phyloP scores from a whole-genome alignment of 1,284 basidiomycete species.

The Apiotrichum sp. region DNA sequence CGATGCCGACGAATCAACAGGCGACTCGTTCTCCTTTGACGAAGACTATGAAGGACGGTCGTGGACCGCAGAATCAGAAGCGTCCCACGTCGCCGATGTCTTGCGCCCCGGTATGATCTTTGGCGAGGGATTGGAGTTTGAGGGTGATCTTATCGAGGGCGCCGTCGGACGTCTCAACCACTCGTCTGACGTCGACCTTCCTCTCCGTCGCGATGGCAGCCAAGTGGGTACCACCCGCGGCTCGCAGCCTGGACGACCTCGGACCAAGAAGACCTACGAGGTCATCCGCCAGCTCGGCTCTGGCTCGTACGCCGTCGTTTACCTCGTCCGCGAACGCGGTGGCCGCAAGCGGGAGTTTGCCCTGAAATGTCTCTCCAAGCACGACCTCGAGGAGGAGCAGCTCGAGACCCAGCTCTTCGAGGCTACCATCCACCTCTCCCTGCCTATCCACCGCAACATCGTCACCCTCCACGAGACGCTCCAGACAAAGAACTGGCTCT shows the following conservation, averaged over 20 bases:
- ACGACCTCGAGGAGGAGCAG: constrained; percentile 78
- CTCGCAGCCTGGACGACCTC: constrained; percentile 3
- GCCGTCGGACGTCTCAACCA: constrained; percentile 31
- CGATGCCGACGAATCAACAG: constrained; percentile 20
- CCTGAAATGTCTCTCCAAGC: constrained; percentile 92
- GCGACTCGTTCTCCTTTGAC: constrained; percentile 14
- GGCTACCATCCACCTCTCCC: constrained; percentile 90
- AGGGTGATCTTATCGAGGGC: constrained; percentile 42
- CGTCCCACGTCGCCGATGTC: constrained; percentile 29
- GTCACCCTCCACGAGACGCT: constrained; percentile 88
- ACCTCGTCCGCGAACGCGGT: constrained; percentile 81
- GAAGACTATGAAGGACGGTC: constrained; percentile 18
- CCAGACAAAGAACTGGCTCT: constrained; percentile 71
- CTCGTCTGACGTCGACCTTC: constrained; percentile 22
- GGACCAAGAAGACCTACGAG: constrained; percentile 54
- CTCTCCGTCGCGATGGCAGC: constrained; percentile 38
- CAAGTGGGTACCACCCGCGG: constrained; percentile 25
- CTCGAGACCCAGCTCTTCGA: constrained; percentile 82
- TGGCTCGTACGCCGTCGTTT: constrained; percentile 88
- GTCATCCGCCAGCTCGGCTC: constrained; percentile 77
- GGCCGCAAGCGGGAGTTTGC: constrained; percentile 78
- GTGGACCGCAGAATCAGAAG: constrained; percentile 20
- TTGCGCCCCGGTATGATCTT: constrained; percentile 37
- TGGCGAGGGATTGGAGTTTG: constrained; percentile 44
- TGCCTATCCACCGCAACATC: constrained; percentile 86